Conservation (phyloP, 345 rosid species). For the Salix exigua region DNA sequence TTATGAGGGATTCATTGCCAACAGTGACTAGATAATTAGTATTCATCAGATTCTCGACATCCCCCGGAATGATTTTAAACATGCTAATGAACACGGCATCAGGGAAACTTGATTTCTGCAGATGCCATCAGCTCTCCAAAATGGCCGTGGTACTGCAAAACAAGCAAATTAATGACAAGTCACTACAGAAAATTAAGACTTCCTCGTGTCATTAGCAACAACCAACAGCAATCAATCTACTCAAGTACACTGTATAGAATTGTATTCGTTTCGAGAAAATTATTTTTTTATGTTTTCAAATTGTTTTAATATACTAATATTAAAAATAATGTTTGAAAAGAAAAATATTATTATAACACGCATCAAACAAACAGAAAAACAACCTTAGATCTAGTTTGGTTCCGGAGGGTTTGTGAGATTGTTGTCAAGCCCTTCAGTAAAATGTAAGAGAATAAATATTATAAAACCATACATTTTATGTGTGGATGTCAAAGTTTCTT, state of each 20-base stretch:
- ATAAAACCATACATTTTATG: too few relatives aligned
- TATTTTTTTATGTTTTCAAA: too few relatives aligned
- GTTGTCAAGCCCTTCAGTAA: background rate
- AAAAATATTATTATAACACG: too few relatives aligned
- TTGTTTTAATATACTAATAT: too few relatives aligned
- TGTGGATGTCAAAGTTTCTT: too few relatives aligned
- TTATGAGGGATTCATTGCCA: background rate
- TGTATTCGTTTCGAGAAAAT: too few relatives aligned
- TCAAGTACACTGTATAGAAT: too few relatives aligned
- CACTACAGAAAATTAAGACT: background rate
- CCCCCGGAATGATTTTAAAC: background rate
- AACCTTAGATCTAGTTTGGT: background rate
- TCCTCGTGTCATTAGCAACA: background rate
- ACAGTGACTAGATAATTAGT: background rate
- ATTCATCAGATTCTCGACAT: background rate
- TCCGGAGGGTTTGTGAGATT: background rate
- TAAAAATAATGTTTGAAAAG: too few relatives aligned
- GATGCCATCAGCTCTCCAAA: background rate
- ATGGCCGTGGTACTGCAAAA: background rate
- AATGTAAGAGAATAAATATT: too few relatives aligned
- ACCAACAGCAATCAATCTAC: background rate
- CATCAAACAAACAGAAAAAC: too few relatives aligned
- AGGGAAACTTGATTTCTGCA: background rate
- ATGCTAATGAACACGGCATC: background rate
- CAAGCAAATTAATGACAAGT: background rate